A percentile compares a stretch with the other conserved stretches of the same genome.
phyloP scores from a whole-genome alignment of 2,329 filamentous ascomycete species.

The Colletotrichum sp. region DNA sequence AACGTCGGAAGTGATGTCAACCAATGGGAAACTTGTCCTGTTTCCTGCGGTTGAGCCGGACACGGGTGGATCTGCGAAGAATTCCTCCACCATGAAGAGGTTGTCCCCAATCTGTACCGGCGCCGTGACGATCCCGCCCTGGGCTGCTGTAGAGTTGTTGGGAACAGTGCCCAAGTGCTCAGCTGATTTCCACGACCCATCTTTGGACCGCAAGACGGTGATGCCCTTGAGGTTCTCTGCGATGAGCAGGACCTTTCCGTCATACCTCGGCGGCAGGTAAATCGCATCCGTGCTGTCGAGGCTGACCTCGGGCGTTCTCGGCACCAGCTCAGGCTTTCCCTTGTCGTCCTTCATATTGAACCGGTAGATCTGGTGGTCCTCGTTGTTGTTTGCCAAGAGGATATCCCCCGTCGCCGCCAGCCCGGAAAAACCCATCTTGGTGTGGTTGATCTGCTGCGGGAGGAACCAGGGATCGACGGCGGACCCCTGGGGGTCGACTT shows the following conservation, averaged over 20 bases:
- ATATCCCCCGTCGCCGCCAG: constrained; percentile 14
- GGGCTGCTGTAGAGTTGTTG: constrained; percentile 19
- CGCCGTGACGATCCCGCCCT: constrained; percentile 2
- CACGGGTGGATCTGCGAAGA: constrained; percentile 4
- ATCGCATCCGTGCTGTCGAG: constrained; percentile 29
- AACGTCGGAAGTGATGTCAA: constrained; percentile 13
- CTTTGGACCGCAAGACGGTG: constrained; percentile 38
- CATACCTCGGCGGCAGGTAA: constrained; percentile 36
- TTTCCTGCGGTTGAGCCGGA: constrained; percentile 3
- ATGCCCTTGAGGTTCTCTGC: constrained; percentile 34
- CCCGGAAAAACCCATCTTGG: constrained; percentile 21
- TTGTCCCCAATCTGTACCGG: constrained; percentile 17
- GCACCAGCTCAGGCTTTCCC: constrained; percentile 19
- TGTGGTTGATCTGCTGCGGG: constrained; percentile 13
- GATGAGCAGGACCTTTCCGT: constrained; percentile 36
- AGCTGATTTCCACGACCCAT: constrained; percentile 37
- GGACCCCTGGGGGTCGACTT: constrained; percentile 14
- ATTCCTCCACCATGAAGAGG: constrained; percentile 15
- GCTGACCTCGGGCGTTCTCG: constrained; percentile 5
- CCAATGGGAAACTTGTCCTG: constrained; percentile 10
- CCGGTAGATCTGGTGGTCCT: constrained; percentile 17
- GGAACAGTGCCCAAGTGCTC: constrained; percentile 37
- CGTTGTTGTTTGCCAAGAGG: constrained; percentile 18
- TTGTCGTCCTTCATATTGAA: constrained; percentile 21
- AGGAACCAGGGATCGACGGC: constrained; percentile 21